Base-by-base conservation (phyloP, 2,329 filamentous ascomycete species). In the Dothistroma septosporum region DNA sequence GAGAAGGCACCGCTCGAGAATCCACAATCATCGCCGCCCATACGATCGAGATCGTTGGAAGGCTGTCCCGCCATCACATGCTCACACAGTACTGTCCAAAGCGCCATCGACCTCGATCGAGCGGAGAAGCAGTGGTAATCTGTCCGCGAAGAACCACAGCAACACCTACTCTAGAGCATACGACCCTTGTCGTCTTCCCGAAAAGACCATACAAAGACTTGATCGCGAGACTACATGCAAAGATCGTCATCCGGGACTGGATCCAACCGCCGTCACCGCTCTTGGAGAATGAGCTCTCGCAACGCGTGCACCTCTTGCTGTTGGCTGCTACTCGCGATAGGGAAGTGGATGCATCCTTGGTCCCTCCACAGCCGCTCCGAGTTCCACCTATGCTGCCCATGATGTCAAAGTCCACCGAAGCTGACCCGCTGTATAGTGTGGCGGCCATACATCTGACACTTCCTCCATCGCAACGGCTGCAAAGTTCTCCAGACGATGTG, bases 311-410 rank as follows among this genome's bases (percentile, higher is more conserved):
- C 37, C 37, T 44, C 37, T 44, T 44, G 37, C 37, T 44, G 37
- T 44, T 44, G 37, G 7, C 19, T 44, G 37, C 12, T n/a, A 14
- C 37, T 44, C 19, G 37, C 12, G 46, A 53, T 53, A 53, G 49
- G 56, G 56, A 47, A 53, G 56, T 58, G 56, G 48, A 53, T 32
- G 33, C 54, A 24, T 14, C 33, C 4, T 46, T 47, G 33, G 28
- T 8, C 49, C 31, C 55, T 58, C 55, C 55, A 58, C 55, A 12
- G 46, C 56, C 21, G 47, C 55, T 57, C 55, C 33, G 48, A 46
- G 49, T 46, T 47, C 56, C 56, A 58, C 56, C 56, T 33, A 32
- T 47, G 48, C 7, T 16, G 47, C 16, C 41, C 11, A 58, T 58
- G 56, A 58, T 52, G 48, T 58, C 56, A 58, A 41, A 21, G 35